These are phyloP conservation scores for Ceriops tagal DNA, from an alignment of 345 rosid genomes.

Conservation along the genomic window DNA sequence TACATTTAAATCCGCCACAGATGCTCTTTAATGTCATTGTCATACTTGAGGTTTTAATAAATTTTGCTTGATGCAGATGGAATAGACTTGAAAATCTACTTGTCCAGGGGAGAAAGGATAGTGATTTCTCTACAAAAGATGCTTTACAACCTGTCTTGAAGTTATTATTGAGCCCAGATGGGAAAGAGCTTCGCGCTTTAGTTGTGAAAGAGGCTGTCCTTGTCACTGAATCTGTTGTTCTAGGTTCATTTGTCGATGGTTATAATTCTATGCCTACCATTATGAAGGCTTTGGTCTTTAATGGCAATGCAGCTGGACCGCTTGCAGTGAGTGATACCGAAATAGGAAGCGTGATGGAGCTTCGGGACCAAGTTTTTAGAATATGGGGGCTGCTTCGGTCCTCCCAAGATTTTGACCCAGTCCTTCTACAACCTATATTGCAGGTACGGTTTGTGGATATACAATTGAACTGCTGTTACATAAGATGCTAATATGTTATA, in stretches of 20 bases:
- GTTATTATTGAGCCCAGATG: conserved; percentile 65
- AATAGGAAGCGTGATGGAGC: conserved; percentile 52
- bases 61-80: conserved; percentile 55
- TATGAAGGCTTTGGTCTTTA: conserved; percentile 46
- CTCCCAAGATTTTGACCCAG: conserved; percentile 78
- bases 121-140: conserved; percentile 84
- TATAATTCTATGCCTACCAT: conserved; percentile 61
- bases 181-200: conserved; percentile 71
- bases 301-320: conserved; percentile 51
- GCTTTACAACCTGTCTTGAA: conserved; percentile 86
- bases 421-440: conserved; percentile 68
- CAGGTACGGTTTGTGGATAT: conserved; percentile 42
- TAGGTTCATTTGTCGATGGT: conserved; percentile 59
- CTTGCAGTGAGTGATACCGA: conserved; percentile 54
- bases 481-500: not conserved
- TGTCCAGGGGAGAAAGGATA: conserved; percentile 84
- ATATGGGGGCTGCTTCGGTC: conserved; percentile 74
- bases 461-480: not conserved
- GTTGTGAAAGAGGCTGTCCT: conserved; percentile 82
- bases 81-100: conserved; percentile 92
- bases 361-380: conserved; percentile 70
- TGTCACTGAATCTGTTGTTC: conserved; percentile 65
- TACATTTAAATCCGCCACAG: not conserved
- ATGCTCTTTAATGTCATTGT: too few species aligned
- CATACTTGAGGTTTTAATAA: conserved; percentile 7